Conservation (phyloP, 1,139 yeast species). For the Nakaseomyces bracarensis region DNA sequence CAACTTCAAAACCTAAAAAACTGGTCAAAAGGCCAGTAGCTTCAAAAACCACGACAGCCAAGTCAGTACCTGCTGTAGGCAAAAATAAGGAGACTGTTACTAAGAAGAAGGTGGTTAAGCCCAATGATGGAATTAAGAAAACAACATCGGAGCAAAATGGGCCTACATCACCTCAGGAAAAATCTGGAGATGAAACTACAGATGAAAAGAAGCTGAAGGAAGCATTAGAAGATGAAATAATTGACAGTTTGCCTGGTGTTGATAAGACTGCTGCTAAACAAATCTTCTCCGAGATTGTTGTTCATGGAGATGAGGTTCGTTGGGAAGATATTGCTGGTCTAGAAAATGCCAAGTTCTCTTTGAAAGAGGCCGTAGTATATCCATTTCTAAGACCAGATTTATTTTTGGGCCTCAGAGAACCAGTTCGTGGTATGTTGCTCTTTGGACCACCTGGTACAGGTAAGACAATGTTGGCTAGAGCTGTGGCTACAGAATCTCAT, state of each 20-base stretch:
- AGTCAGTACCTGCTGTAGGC: neutral
- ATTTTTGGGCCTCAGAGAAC: constrained; percentile 86
- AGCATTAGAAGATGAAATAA: constrained; percentile 34
- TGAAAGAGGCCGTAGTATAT: constrained; percentile 93
- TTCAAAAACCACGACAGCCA: neutral
- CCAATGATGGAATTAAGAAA: constrained; percentile 5
- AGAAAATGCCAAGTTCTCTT: constrained; percentile 78
- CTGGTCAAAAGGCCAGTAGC: neutral
- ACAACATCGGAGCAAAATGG: constrained; percentile 22
- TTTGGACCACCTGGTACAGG: constrained; percentile 99
- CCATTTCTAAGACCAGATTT: constrained; percentile 92
- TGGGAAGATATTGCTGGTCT: constrained; percentile 98
- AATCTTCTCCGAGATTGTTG: constrained; percentile 83
- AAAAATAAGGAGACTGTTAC: constrained; percentile 3
- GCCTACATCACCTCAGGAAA: constrained; percentile 25
- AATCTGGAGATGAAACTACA: constrained; percentile 13
- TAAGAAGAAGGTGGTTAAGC: constrained; percentile 5
- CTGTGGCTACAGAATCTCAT: constrained; percentile 93
- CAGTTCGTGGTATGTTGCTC: constrained; percentile 89
- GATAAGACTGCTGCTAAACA: constrained; percentile 71
- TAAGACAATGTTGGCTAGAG: constrained; percentile 93
- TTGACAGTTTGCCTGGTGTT: constrained; percentile 36
- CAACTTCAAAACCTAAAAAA: neutral
- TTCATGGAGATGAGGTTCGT: constrained; percentile 88
- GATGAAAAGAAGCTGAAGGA: constrained; percentile 17